A percentile compares a stretch with the other conserved stretches of the same genome.
These are phyloP conservation scores for Gypsophila paniculata DNA, from an alignment of 179 eudicot species.

Conservation along the genomic window DNA sequence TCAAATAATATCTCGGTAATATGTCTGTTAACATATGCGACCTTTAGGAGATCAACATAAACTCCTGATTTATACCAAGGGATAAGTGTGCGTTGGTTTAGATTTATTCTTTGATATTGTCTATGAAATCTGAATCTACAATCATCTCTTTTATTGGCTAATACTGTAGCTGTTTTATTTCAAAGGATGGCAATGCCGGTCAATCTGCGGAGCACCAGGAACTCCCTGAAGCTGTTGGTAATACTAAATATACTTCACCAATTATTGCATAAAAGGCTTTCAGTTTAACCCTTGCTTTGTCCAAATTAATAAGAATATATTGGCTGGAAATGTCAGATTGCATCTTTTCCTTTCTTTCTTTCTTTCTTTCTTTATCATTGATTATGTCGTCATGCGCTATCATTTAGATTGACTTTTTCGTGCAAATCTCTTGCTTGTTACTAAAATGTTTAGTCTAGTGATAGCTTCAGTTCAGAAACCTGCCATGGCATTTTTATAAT, in stretches of 20 bases:
- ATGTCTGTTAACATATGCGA: neutral
- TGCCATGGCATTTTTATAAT: neutral
- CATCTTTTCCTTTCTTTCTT: too few species aligned
- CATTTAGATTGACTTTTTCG: neutral
- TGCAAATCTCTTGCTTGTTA: neutral
- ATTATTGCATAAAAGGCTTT: neutral
- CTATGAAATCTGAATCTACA: neutral
- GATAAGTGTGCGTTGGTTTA: neutral
- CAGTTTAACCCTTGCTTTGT: neutral
- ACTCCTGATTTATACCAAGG: neutral
- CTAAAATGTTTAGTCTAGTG: neutral
- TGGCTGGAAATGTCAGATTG: neutral
- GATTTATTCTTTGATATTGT: neutral
- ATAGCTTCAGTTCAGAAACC: neutral
- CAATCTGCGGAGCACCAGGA: constrained; percentile 29
- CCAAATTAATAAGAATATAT: neutral
- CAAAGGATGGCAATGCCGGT: constrained; percentile 40
- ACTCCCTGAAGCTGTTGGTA: constrained; percentile 32
- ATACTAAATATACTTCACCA: constrained; percentile 9
- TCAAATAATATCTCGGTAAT: neutral
- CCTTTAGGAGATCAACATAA: neutral
- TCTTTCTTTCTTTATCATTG: too few species aligned
- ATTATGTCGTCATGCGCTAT: neutral
- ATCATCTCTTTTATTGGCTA: neutral
- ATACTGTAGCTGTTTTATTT: constrained; percentile 2